Evolutionary conservation across 2,329 filamentous ascomycete genomes (phyloP).

Genomic region (Cladosporium cucumerinum): DNA sequence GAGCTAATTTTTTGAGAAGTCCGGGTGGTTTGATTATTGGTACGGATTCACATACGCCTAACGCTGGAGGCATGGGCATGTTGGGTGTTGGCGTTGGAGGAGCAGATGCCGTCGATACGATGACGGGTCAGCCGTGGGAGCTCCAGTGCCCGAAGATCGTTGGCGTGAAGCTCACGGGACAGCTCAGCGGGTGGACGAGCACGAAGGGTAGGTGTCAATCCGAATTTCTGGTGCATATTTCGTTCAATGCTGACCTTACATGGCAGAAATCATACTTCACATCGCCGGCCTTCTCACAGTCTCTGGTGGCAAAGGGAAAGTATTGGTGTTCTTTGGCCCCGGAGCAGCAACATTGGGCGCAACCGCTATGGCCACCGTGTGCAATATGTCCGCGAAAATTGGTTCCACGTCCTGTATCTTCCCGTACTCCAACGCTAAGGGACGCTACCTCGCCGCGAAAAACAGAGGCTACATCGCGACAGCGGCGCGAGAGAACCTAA

Average conservation of each 20-base stretch:
- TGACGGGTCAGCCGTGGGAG: conserved; percentile 96
- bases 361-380: conserved; percentile 85
- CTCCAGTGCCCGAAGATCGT: conserved; percentile 96
- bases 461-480: conserved; percentile 59
- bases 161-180: conserved; percentile 88
- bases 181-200: conserved; percentile 84
- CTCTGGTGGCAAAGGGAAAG: conserved; percentile 93
- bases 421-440: conserved; percentile 94
- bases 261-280: conserved; percentile 87
- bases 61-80: conserved; percentile 94
- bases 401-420: conserved; percentile 86
- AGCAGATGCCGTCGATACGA: conserved; percentile 97
- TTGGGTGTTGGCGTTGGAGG: conserved; percentile 90
- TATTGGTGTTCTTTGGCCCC: conserved; percentile 68
- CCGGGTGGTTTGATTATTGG: conserved; percentile 96
- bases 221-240: background rate
- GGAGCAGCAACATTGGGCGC: background rate
- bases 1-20: conserved; percentile 32
- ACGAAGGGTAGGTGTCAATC: conserved; percentile 69
- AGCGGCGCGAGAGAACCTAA: conserved; percentile 47
- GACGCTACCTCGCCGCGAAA: conserved; percentile 81
- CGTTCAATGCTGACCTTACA: background rate
- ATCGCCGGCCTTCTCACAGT: conserved; percentile 95
- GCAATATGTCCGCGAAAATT: conserved; percentile 57
- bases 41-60: conserved; percentile 96